Evolutionary conservation across 2,329 filamentous ascomycete species (phyloP), one percentile per base, ranked within the genome.

Genomic region (Penicillium sp.): DNA sequence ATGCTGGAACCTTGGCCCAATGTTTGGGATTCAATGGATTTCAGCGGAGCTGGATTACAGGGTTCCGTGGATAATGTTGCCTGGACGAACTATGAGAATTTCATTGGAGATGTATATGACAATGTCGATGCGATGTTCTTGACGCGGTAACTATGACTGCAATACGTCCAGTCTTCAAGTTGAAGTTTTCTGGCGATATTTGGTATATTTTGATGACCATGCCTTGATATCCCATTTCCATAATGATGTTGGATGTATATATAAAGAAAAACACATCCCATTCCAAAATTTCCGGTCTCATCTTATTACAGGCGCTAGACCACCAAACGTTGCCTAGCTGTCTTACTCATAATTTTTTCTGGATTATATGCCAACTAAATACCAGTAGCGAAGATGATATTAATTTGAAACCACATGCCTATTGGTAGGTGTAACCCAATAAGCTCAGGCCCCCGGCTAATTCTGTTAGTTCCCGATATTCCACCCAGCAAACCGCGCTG

Each of bases 81-180:
- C 1, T 71, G 67, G 67, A 39, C 59, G 24, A 68, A 60, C 24
- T 70, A 70, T 44, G 62, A 66, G 34, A 65, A 52, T 21, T 69
- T 71, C 34, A 62, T 71, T 8, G 65, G 61, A 1, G 67, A 66
- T 48, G 52, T 66, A 26, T 65, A 67, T 46, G 61, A 63, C 23
- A 65, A 51, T 52, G 58, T 57, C n/a, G 61, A 67, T 34, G 57
- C 55, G 19, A 61, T 64, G 31, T 58, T 67, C 44, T 49, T 61
- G 18, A 37, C 53, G n/a, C 49, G 52, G 24, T 28, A 28, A 28
- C 24, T 5, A 14, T 58, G 36, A 53, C 39, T 26, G 37, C 8
- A 26, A 14, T 48, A 10, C 21, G 24, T 28, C 24, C 5, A 28
- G 24, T 28, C 24, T 28, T 28, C 7, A 29, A 10, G 19, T 31